Evolutionary conservation across 1,139 yeast genomes (phyloP), one percentile per base, ranked within the genome.

Genomic region (Saccharomyces hybrid): DNA sequence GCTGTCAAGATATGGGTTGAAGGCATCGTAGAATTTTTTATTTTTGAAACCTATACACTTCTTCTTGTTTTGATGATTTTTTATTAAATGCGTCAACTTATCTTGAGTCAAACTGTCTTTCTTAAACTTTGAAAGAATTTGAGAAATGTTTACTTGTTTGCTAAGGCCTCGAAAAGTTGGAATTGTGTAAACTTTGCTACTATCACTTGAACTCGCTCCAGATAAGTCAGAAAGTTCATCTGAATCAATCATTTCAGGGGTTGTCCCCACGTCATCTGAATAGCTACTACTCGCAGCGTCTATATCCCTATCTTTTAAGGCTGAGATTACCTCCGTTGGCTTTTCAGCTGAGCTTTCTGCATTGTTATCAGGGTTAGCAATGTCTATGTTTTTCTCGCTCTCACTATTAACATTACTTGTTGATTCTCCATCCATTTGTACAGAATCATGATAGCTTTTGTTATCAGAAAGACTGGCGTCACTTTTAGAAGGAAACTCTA

Each of bases 151-250:
- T 14, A 60, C 44, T 11, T 56, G 50, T 8, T 52, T 53, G 29
- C 54, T 52, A 26, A 57, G 54, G 29, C 57, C 58, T 47, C 65
- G 57, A 51, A 65, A 65, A 7, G 70, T 66, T 9, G 70, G 70
- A 29, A 65, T 58, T 7, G 62, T 59, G 31, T 59, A 60, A 9
- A 56, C 44, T 32, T 59, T 58, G 47, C 61, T 59, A 21, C 52
- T 8, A 28, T 16, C 47, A 12, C 47, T 47, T 14, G 56, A 53
- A 27, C 52, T 42, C 12, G 26, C 38, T 9, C 34, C 46, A 12
- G 28, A 42, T 31, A 46, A 44, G 6, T 21, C 32, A 28, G 48
- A 46, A 24, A 26, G 12, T 9, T 46, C 48, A 2, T 28, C 31
- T 8, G 29, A 46, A 11, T 46, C 48, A 46, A 46, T 9, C 21